Evolutionary conservation across 2,329 filamentous ascomycete species (phyloP), one percentile per base, ranked within the genome.

Genomic region (Verticillium klebahnii): DNA sequence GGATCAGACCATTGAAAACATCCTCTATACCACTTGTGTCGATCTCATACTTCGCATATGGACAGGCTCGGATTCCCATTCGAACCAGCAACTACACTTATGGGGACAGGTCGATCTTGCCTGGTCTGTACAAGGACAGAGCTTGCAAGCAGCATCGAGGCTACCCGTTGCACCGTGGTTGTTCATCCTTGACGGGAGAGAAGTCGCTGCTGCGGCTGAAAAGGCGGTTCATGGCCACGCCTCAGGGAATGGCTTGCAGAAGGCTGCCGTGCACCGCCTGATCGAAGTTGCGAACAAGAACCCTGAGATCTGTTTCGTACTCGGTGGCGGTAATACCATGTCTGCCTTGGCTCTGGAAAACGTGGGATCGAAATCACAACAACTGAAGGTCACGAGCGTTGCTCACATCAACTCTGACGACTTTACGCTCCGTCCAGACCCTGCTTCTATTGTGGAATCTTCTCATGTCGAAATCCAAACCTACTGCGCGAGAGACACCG

Each of bases 301-400:
- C 61, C 92, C 93, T 0, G 95, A 99, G 72, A 86, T 99, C 2
- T 95, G 93, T 67, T 82, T 98, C 29, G 87, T 94, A 9, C 80
- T 97, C 57, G 92, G 98, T 74, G 88, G 89, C n/a, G 80, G 83
- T 57, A 94, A 94, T 1, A 88, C 89, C 66, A 92, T 98, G 89
- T 93, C 91, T 50, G 92, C 92, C 0, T 97, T 94, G 91, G 94
- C 92, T 0, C 77, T 99, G 61, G 93, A 98, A 73, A 93, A 94
- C 70, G 85, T 96, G 23, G 89, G 90, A 39, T 88, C 85, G 68
- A 92, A 89, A 70, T 79, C 82, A 36, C 86, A 85, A 67, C 85
- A 85, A 63, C 81, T 84, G 4, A 82, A 86, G 32, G 87, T 88
- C 64, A 85, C 95, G 78, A 95, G 92, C 70, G 88, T 97, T 67